Conservation (phyloP, 2,329 filamentous ascomycete species). For the Alternaria brassicae region DNA sequence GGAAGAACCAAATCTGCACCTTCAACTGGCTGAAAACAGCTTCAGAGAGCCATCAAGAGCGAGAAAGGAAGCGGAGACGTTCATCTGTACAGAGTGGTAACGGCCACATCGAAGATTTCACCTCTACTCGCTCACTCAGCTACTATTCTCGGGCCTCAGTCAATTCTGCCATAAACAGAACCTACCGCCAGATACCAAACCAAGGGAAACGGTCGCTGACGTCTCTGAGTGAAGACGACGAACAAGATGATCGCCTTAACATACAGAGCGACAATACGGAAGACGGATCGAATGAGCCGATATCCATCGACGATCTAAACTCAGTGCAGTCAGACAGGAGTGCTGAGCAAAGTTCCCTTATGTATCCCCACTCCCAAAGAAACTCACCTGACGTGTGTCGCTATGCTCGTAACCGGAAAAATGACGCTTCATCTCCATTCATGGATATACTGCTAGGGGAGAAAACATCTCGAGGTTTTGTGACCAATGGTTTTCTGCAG, state of each 20-base stretch:
- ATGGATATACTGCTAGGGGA: conserved; percentile 41
- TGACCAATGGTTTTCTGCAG: conserved; percentile 54
- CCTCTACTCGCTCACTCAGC: conserved; percentile 6
- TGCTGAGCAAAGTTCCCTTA: not conserved
- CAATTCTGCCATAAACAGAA: not conserved
- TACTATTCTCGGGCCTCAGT: not conserved
- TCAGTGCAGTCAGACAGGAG: not conserved
- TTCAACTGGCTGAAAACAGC: conserved; percentile 52
- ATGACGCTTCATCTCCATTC: conserved; percentile 29
- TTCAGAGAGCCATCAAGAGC: conserved; percentile 4
- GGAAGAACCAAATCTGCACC: conserved; percentile 54
- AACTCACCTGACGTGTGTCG: not conserved
- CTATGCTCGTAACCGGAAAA: not conserved
- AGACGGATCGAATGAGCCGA: not conserved
- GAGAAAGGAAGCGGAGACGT: conserved; percentile 5
- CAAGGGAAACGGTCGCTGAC: not conserved
- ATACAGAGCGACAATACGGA: not conserved
- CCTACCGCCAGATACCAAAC: not conserved
- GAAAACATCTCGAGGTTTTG: conserved; percentile 17
- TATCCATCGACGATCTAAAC: not conserved
- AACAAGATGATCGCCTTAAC: not conserved
- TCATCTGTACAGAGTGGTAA: conserved; percentile 14
- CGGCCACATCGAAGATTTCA: not conserved
- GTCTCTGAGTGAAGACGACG: not conserved
- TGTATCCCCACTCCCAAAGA: not conserved